Evolutionary conservation across 78 protist genomes (phyloP).

Genomic region (Speleostelium caveatum): DNA sequence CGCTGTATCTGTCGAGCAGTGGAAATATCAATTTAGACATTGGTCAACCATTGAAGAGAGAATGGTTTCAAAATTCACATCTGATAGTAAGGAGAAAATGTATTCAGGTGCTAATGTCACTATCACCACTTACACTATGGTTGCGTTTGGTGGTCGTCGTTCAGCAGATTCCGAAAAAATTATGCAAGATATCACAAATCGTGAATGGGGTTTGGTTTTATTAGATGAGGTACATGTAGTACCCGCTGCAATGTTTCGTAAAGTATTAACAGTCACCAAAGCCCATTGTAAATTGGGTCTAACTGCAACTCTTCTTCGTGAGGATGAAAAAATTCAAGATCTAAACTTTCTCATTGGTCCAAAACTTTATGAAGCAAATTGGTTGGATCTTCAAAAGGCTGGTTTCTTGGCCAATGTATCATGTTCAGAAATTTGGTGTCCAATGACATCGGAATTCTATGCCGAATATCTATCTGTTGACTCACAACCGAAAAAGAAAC

Average conservation of each 20-base stretch:
- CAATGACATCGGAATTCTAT: slow-evolving; percentile 94
- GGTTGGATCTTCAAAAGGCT: slow-evolving; percentile 95
- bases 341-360: slow-evolving; percentile 99
- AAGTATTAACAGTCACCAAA: slow-evolving; percentile 78
- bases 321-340: slow-evolving; percentile 97
- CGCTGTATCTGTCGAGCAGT: slow-evolving; percentile 96
- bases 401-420: slow-evolving; percentile 89
- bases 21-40: slow-evolving; percentile 91
- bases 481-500: slow-evolving; percentile 35
- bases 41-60: slow-evolving; percentile 89
- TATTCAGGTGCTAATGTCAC: slow-evolving; percentile 77
- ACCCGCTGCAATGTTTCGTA: slow-evolving; percentile 89
- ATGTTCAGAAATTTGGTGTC: slow-evolving; percentile 95
- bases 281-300: slow-evolving; percentile 99
- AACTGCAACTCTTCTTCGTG: slow-evolving; percentile 98
- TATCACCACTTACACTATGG: slow-evolving; percentile 98
- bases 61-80: slow-evolving; percentile 87
- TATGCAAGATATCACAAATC: slow-evolving; percentile 82
- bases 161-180: slow-evolving; percentile 84
- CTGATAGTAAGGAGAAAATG: slow-evolving; percentile 82
- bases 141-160: slow-evolving; percentile 87
- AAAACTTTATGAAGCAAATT: slow-evolving; percentile 99
- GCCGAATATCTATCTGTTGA: slow-evolving; percentile 83
- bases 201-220: slow-evolving; percentile 98
- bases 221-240: slow-evolving; percentile 98